Evolutionary conservation across 176 grass and related monocot genomes (phyloP), one percentile per base, ranked within the genome.

Genomic region (Oryza officinalis): DNA sequence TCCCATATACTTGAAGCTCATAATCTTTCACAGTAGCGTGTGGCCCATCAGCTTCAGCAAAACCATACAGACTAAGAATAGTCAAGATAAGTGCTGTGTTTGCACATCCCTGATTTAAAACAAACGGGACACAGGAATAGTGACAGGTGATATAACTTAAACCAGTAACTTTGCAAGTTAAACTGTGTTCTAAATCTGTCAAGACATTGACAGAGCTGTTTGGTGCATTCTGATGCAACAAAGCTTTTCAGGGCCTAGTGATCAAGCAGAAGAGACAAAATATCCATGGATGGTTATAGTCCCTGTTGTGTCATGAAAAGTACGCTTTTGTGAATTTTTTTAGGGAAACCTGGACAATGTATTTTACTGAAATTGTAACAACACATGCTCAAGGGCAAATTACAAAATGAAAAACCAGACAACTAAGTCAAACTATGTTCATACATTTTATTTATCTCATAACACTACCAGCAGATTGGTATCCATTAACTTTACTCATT

Each of bases 401-500:
- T 32, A 76, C 18, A 61, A 27, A 76, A 71, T 26, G 6, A 77
- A 69, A 25, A 32, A 57, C 8, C 14, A 13, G 28, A 8, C 43
- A 78, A 43, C 0, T 63, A 46, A 69, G 28, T 40, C 12, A 0
- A 74, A 54, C 6, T 50, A 40, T 37, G 67, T 72, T 27, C 64
- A 70, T 18, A 41, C 32, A 54, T 25, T 49, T 32, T 72, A 67
- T 37, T 38, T 65, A 23, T 72, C 74, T 54, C 66, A 47, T 72
- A 81, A 72, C 18, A 85, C 44, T 47, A 43, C 0, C 33, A 81
- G 52, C 59, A 86, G 13, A 81, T 47, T 63, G 35, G 14, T 43
- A 81, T 77, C 13, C 30, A 54, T 2, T 65, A 81, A 81, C 61
- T 72, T 86, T 81, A 82, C 44, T 6, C 45, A 90, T 71, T 68